These are phyloP conservation scores for Aureobasidium sp. DNA, from an alignment of 2,329 filamentous ascomycete genomes.

Conservation along the genomic window DNA sequence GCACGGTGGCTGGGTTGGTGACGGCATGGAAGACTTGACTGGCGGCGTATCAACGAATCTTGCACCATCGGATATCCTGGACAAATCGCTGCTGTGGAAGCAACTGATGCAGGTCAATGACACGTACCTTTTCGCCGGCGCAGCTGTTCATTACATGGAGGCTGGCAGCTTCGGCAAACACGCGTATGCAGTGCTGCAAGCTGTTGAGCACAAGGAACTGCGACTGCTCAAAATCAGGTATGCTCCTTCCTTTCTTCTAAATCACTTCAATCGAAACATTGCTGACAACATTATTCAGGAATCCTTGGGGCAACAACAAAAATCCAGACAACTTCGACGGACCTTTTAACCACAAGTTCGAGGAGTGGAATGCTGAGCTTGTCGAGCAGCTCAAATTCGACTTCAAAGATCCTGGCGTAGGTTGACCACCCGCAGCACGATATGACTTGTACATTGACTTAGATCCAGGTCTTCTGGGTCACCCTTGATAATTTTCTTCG, in stretches of 20 bases:
- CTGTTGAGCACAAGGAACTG: conserved; percentile 34
- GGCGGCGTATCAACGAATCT: conserved; percentile 43
- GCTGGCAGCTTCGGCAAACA: conserved; percentile 49
- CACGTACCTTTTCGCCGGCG: conserved; percentile 71
- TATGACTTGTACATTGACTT: neutral
- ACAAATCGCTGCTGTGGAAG: conserved; percentile 76
- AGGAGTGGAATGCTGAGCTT: conserved; percentile 78
- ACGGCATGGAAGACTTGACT: conserved; percentile 53
- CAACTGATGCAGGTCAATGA: conserved; percentile 74
- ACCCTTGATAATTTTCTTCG: conserved; percentile 52
- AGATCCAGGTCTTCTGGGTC: conserved; percentile 45
- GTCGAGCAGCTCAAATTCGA: conserved; percentile 64
- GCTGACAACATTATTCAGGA: conserved; percentile 29
- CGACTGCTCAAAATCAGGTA: conserved; percentile 34
- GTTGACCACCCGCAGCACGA: neutral
- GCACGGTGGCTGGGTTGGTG: conserved; percentile 62
- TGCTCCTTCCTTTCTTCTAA: neutral
- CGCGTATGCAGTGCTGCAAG: conserved; percentile 55
- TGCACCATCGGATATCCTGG: conserved; percentile 49
- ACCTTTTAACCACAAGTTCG: conserved; percentile 59
- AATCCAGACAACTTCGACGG: conserved; percentile 50
- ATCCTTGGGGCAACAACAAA: conserved; percentile 77
- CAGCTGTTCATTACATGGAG: conserved; percentile 37
- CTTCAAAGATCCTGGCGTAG: conserved; percentile 66
- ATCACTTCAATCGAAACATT: neutral